These are phyloP conservation scores for Trypanosomatidae sp. DNA, from an alignment of 208 protist genomes.

Conservation along the genomic window DNA sequence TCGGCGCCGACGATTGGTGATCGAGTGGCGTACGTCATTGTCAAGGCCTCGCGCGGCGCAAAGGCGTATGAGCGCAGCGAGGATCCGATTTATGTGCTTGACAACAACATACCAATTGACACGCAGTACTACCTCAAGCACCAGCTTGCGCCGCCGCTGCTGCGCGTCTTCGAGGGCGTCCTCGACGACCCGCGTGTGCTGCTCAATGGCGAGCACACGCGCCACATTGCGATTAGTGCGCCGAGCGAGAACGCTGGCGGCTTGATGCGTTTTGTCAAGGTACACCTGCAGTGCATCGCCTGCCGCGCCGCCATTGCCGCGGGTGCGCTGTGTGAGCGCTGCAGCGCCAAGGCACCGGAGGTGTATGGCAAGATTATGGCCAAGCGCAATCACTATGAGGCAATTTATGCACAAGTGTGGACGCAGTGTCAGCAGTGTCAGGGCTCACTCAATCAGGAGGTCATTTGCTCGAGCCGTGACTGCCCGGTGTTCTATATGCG, in stretches of 20 bases:
- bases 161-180: slow-evolving; percentile 93
- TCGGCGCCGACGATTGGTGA: slow-evolving; percentile 75
- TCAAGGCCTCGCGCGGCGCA: slow-evolving; percentile 59
- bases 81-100: slow-evolving; percentile 97
- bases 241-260: slow-evolving; percentile 89
- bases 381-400: slow-evolving; percentile 91
- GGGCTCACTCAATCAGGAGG: slow-evolving; percentile 95
- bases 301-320: slow-evolving; percentile 77
- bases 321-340: slow-evolving; percentile 89
- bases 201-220: slow-evolving; percentile 96
- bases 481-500: slow-evolving; percentile 99
- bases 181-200: slow-evolving; percentile 86
- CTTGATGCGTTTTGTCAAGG: slow-evolving; percentile 96
- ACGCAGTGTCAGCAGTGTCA: slow-evolving; percentile 99
- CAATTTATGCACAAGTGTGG: slow-evolving; percentile 95
- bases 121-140: slow-evolving; percentile 86
- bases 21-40: slow-evolving; percentile 77
- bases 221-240: slow-evolving; percentile 88
- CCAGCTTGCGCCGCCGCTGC: slow-evolving; percentile 66
- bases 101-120: slow-evolving; percentile 85
- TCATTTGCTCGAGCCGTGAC: slow-evolving; percentile 94
- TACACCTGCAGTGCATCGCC: slow-evolving; percentile 92
- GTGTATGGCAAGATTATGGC: slow-evolving; percentile 90
- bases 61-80: slow-evolving; percentile 99
- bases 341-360: slow-evolving; percentile 72